phyloP scores from a whole-genome alignment of 2,329 filamentous ascomycete species.

The Orbilia javanica region DNA sequence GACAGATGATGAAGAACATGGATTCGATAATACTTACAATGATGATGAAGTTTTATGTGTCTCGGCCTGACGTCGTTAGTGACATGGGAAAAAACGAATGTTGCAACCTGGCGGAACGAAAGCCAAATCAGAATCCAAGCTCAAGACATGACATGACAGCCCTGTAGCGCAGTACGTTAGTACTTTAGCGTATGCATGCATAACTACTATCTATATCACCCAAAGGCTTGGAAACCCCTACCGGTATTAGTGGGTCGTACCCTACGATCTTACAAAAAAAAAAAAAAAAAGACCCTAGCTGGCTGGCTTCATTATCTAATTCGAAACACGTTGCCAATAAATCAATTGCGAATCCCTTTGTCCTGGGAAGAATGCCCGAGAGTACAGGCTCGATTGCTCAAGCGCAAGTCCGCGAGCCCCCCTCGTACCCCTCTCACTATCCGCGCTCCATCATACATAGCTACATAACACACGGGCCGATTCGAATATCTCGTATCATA shows the following conservation, averaged over 20 bases:
- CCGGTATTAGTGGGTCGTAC: not conserved
- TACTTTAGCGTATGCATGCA: not conserved
- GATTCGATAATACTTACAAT: not conserved
- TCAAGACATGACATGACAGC: constrained; percentile 20
- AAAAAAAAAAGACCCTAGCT: not conserved
- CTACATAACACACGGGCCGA: not conserved
- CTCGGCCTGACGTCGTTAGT: not conserved
- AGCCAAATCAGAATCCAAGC: constrained; percentile 2
- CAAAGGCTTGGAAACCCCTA: constrained; percentile 7
- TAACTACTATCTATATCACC: not conserved
- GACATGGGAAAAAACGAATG: not conserved
- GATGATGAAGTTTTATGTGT: not conserved
- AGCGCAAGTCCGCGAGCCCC: not conserved
- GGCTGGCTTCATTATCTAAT: constrained; percentile 5
- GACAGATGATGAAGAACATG: not conserved
- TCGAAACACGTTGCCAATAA: constrained; percentile 13
- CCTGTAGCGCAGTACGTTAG: not conserved
- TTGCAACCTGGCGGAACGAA: not conserved
- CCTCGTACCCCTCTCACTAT: not conserved
- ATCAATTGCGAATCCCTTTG: constrained; percentile 4
- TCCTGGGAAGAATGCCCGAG: not conserved
- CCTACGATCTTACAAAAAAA: not conserved
- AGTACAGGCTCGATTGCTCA: not conserved
- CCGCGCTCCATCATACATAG: too few relatives aligned
- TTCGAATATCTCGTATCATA: constrained; percentile 18